These are phyloP conservation scores for Ustilago xerochloae DNA, from an alignment of 1,284 basidiomycete species.

Conservation along the genomic window DNA sequence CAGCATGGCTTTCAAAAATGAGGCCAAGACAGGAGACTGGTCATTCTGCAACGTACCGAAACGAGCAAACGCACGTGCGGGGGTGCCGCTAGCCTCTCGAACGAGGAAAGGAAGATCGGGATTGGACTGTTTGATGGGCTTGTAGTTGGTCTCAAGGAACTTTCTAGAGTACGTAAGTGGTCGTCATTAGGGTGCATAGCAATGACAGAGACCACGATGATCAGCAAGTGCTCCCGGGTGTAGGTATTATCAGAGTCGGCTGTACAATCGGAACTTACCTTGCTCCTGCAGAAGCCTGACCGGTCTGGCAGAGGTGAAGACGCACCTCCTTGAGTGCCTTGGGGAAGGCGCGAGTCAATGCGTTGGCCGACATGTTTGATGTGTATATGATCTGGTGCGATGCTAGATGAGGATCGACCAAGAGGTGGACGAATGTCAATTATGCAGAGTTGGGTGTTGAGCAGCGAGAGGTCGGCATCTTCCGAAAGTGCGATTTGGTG, in stretches of 20 bases:
- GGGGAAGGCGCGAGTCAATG: constrained; percentile 59
- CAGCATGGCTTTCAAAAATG: no score
- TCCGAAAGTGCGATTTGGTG: not conserved
- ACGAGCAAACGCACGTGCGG: constrained; percentile 64
- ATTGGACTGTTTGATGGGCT: constrained; percentile 64
- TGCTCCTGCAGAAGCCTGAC: constrained; percentile 60
- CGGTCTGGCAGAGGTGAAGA: constrained; percentile 66
- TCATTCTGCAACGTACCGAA: constrained; percentile 60
- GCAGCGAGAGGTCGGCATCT: constrained; percentile 1
- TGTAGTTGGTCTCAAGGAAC: constrained; percentile 64
- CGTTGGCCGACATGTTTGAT: constrained; percentile 57
- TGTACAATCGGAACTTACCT: constrained; percentile 64
- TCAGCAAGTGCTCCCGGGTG: not conserved
- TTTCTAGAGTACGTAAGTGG: constrained; percentile 37
- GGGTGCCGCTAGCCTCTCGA: constrained; percentile 63
- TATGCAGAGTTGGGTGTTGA: constrained; percentile 3
- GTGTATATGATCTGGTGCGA: constrained; percentile 9
- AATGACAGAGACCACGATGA: not conserved
- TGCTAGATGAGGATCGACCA: not conserved
- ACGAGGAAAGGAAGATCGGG: constrained; percentile 66
- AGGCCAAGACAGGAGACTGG: no score
- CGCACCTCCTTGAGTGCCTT: constrained; percentile 65
- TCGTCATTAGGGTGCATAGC: not conserved
- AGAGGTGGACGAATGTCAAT: not conserved
- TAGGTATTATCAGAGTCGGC: no score